These are phyloP conservation scores for Saturnispora halmiae DNA, from an alignment of 805 yeast species.

Conservation along the genomic window DNA sequence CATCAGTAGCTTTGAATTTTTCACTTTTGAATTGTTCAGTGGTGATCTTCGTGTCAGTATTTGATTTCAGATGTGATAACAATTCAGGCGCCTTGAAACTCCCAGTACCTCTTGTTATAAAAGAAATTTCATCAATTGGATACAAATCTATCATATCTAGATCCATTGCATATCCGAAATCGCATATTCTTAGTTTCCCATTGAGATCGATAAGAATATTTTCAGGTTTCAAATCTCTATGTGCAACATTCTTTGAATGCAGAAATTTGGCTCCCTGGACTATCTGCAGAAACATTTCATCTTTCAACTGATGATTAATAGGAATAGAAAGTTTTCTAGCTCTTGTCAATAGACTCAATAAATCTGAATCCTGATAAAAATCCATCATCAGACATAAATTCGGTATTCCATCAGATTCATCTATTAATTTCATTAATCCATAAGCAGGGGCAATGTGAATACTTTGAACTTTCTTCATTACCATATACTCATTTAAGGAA, in stretches of 20 bases:
- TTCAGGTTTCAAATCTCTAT: slow-evolving; percentile 48
- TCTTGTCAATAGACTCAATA: slow-evolving; percentile 34
- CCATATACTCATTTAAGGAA: slow-evolving; percentile 24
- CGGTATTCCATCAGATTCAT: not conserved
- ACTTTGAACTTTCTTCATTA: slow-evolving; percentile 14
- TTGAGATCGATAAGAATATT: slow-evolving; percentile 38
- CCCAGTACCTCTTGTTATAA: slow-evolving; percentile 38
- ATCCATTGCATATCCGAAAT: slow-evolving; percentile 43
- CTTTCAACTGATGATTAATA: slow-evolving; percentile 31
- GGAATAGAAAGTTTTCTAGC: slow-evolving; percentile 30
- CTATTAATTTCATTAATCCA: slow-evolving; percentile 10
- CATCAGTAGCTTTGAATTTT: slow-evolving; percentile 34
- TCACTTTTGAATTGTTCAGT: not conserved
- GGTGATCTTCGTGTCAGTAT: not conserved
- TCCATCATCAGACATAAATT: slow-evolving; percentile 32
- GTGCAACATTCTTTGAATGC: slow-evolving; percentile 36
- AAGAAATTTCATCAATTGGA: slow-evolving; percentile 15
- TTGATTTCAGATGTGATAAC: not conserved
- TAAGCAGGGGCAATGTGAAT: slow-evolving; percentile 13
- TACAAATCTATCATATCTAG: slow-evolving; percentile 19
- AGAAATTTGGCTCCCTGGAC: slow-evolving; percentile 38
- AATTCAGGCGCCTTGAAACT: slow-evolving; percentile 51
- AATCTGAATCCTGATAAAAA: slow-evolving; percentile 39
- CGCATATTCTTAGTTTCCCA: slow-evolving; percentile 39
- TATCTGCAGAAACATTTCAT: slow-evolving; percentile 43